Base-by-base conservation (phyloP, 345 rosid genomes). In the Salix exigua region DNA sequence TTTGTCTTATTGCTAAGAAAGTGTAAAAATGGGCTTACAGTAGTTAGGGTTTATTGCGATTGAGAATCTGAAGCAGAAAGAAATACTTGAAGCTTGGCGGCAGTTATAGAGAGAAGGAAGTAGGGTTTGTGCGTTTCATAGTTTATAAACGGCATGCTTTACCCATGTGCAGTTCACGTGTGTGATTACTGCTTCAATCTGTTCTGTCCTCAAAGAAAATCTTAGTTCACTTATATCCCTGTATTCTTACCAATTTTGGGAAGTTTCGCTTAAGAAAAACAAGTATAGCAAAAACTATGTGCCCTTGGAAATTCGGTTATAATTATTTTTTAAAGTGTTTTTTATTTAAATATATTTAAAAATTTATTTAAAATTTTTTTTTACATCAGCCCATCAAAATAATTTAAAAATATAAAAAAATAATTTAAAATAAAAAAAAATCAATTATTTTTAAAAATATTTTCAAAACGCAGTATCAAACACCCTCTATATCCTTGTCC, bases 301-400 rank as follows among this genome's bases (percentile, higher is more conserved):
- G 31, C 4, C 31, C 3, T 3, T 30, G 4, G 31, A 0, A 30
- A 30, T 30, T 0, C 31, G 4, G 31, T 30, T 30, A 30, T 30
- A 3, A 30, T 30, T 30, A 2, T 30, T 2, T 30, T 30, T 28
- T 2, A 2, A 30, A 30, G 0, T 30, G 0, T 30, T 30, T 28
- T 28, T 28, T 28, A 2, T 28, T 30, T 0, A 30, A 0, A 30
- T 2, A 30, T 30, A 30, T 0, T 2, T 30, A 0, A 30, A 30
- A 30, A 30, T 30, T 30, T 30, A 30, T 30, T 30, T 30, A 30
- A 30, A 30, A 30, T 0, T 30, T 2, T 30, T 30, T 30, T 30
- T 30, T 0, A 30, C 31, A 30, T 30, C 31, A 30, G 0, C 4
- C 2, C 31, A 30, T 30, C 31, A 30, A 30, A 30, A 30, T 30